Percentiles rank a stretch among this genome's conserved stretches.
Evolutionary conservation across 495 filamentous ascomycete genomes (phyloP).

Genomic region (Monascus purpureus): DNA sequence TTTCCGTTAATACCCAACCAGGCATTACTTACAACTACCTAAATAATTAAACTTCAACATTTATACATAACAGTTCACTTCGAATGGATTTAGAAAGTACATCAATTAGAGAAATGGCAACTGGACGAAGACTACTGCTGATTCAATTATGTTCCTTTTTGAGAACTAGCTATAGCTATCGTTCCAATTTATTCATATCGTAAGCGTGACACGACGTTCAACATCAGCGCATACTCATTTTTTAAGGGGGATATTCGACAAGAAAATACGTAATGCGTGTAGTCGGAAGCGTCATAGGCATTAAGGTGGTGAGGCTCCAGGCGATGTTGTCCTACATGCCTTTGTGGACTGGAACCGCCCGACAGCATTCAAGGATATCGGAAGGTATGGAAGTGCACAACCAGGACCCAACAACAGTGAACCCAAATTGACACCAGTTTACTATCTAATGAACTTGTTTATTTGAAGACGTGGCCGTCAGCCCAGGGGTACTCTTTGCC

Average conservation of each 20-base stretch:
- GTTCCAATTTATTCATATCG: slow-evolving; percentile 17
- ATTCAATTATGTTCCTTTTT: background rate
- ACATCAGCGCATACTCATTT: slow-evolving; percentile 14
- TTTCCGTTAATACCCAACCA: too few species aligned
- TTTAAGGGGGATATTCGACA: background rate
- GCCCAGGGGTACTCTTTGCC: slow-evolving; percentile 70
- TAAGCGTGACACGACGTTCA: slow-evolving; percentile 16
- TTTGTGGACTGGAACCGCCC: background rate
- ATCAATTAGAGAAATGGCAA: slow-evolving; percentile 1
- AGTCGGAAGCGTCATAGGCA: background rate
- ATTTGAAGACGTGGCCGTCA: slow-evolving; percentile 99
- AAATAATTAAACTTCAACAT: too few species aligned
- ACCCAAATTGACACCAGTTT: background rate
- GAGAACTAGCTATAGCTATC: slow-evolving; percentile 5
- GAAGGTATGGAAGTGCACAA: background rate
- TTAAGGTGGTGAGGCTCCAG: slow-evolving; percentile 1
- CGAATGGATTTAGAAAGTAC: too few species aligned
- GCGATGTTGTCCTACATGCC: background rate
- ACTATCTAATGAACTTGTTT: slow-evolving; percentile 24
- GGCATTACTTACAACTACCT: too few species aligned
- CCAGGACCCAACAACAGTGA: background rate
- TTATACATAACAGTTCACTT: too few species aligned
- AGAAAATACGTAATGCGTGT: background rate
- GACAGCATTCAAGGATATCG: background rate
- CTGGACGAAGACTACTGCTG: background rate